These are phyloP conservation scores for Fusarium sp. DNA, from an alignment of 2,329 filamentous ascomycete genomes.

Conservation along the genomic window DNA sequence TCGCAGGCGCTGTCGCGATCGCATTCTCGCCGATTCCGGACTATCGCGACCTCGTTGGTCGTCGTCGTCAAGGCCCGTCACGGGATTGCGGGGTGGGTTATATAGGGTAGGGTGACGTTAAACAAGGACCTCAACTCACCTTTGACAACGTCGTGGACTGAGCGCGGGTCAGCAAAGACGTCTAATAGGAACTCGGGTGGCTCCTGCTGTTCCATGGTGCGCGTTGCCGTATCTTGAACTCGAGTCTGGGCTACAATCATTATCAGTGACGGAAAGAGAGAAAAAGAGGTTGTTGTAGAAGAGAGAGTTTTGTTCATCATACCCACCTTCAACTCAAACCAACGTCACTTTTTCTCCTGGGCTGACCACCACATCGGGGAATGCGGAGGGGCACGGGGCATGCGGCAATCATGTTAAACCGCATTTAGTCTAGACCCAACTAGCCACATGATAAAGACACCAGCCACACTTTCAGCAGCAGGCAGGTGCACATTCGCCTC, in stretches of 20 bases:
- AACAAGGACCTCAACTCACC: constrained; percentile 62
- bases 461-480: not conserved
- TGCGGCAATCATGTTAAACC: not conserved
- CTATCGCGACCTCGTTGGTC: not conserved
- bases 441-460: not conserved
- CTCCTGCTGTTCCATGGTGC: constrained; percentile 61
- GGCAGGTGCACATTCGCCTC: constrained; percentile 4
- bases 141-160: constrained; percentile 92
- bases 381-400: not conserved
- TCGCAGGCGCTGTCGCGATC: not conserved
- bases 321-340: not conserved
- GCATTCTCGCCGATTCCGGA: not conserved
- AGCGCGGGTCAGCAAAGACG: constrained; percentile 90
- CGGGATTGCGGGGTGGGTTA: constrained; percentile 26
- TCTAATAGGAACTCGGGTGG: constrained; percentile 93
- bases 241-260: constrained; percentile 42
- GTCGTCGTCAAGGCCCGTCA: constrained; percentile 11
- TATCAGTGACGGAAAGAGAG: not conserved
- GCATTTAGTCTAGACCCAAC: not conserved
- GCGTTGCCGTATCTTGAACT: constrained; percentile 28
- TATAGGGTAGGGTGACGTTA: constrained; percentile 41
- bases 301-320: not conserved
- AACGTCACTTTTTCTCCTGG: constrained; percentile 6
- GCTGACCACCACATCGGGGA: constrained; percentile 1
- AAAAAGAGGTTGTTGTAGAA: constrained; percentile 2